Evolutionary conservation across 305 asterid genomes (phyloP), one percentile per base, ranked within the genome.

Genomic region (Lippia alba): DNA sequence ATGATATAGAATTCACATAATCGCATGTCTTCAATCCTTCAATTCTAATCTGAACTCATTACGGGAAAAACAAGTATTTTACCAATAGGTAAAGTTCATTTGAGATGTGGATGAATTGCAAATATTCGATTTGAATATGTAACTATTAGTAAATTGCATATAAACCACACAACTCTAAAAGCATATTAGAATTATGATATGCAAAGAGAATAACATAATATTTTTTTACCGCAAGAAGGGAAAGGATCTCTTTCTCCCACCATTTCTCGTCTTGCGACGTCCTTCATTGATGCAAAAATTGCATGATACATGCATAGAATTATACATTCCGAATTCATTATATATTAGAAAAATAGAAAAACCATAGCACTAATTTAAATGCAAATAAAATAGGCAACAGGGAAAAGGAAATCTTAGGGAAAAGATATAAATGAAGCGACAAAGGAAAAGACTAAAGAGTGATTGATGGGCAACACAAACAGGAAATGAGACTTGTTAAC

Each of bases 391-490:
- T 24, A 24, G 6, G 34, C 18, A 0, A 7, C 6, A 12, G 46
- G 56, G 6, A 19, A 9, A 45, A 17, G 34, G 32, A 51, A 48
- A 49, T 18, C 3, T 17, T 5, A 34, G n/a, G 20, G 51, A 66
- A 18, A 34, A 19, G 9, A 0, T 5, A 24, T 20, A 0, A 51
- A 17, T 24, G 73, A 64, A 55, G 14, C 44, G 65, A 61, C 46
- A 61, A 59, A 24, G 18, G 33, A 65, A 17, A 71, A 17, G 71
- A 53, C 7, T 61, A 17, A 71, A 17, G 71, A 53, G 18, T 61
- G 74, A 70, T 76, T 61, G 81, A 62, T 62, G 78, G 63, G 70
- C 69, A 69, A 65, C 8, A 15, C 46, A 45, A 69, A 76, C 73
- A 76, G 70, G 60, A 51, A 59, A 14, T 58, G 33, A 64, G 78